A percentile compares a stretch with the other conserved stretches of the same genome.
These are phyloP conservation scores for Nicotiana knightiana DNA, from an alignment of 257 asterid genomes.

Conservation along the genomic window DNA sequence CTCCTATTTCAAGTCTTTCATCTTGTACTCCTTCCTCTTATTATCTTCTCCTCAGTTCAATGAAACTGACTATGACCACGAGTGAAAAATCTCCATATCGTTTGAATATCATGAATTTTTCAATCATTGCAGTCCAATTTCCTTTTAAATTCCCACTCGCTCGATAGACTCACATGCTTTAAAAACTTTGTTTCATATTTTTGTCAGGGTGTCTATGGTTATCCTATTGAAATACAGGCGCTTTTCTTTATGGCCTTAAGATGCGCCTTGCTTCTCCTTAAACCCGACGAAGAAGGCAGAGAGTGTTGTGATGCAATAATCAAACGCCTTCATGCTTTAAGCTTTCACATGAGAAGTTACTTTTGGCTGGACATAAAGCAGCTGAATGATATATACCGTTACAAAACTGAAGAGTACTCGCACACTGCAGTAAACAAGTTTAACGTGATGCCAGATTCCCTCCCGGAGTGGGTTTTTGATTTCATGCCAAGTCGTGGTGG, in stretches of 20 bases:
- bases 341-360: constrained; percentile 85
- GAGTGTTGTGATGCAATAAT: constrained; percentile 49
- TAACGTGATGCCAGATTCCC: constrained; percentile 87
- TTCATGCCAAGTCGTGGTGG: constrained; percentile 91
- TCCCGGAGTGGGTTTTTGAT: constrained; percentile 86
- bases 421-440: constrained; percentile 95
- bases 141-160: background rate
- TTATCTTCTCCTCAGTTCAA: background rate
- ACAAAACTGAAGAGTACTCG: constrained; percentile 85
- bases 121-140: background rate
- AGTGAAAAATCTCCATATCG: background rate
- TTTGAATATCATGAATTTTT: background rate
- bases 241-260: constrained; percentile 84
- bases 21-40: background rate
- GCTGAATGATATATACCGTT: constrained; percentile 76
- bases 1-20: background rate
- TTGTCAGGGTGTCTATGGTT: constrained; percentile 82
- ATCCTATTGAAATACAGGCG: constrained; percentile 90
- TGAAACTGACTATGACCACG: background rate
- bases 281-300: constrained; percentile 66
- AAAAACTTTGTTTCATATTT: background rate
- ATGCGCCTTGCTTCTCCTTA: constrained; percentile 63
- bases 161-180: background rate
- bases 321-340: constrained; percentile 72
- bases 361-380: constrained; percentile 86